Evolutionary conservation across 306 rosid species (phyloP), one percentile per base, ranked within the genome.

Genomic region (Lagenaria siceraria): DNA sequence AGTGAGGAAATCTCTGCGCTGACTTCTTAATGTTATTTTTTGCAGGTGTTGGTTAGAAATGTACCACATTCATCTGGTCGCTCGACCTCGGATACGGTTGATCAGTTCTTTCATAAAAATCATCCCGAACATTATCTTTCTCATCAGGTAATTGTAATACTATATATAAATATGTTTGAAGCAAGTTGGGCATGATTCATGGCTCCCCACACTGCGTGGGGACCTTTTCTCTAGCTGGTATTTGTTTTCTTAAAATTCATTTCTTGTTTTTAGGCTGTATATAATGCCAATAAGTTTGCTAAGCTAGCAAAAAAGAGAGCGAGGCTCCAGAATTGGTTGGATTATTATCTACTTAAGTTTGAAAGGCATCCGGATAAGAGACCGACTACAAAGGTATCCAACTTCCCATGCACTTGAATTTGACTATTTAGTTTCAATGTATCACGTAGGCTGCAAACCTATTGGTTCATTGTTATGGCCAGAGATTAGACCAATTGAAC

Each of bases 251-350:
- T 6, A 15, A 2, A 27, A 33, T 49, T 21, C 29, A 24, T 77
- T 80, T 80, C 80, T 56, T 65, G 63, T 81, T 22, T 81, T 81
- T 87, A 95, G 98, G 98, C 97, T 53, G 91, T 95, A 55, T 95
- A 92, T 81, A 84, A 95, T 85, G 99, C 97, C 65, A 95, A 95
- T 84, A 92, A 78, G 78, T 92, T 88, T 79, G 93, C 99, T 77
- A 88, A 83, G 81, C 83, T 87, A 19, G 96, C 74, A 21, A 85
- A 86, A 84, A 83, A 66, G 86, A 87, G 97, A 84, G 90, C 87
- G 2, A 86, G 96, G 84, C 87, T 90, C 60, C 96, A 85, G 75
- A 95, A 95, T 85, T 92, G 99, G 99, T 77, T 95, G 77, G 97
- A 92, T 74, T 95, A 95, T 81, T 81, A 95, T 89, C 93, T 83